Evolutionary conservation across 2,329 filamentous ascomycete species (phyloP), one percentile per base, ranked within the genome.

Genomic region (Penicillium sp.): DNA sequence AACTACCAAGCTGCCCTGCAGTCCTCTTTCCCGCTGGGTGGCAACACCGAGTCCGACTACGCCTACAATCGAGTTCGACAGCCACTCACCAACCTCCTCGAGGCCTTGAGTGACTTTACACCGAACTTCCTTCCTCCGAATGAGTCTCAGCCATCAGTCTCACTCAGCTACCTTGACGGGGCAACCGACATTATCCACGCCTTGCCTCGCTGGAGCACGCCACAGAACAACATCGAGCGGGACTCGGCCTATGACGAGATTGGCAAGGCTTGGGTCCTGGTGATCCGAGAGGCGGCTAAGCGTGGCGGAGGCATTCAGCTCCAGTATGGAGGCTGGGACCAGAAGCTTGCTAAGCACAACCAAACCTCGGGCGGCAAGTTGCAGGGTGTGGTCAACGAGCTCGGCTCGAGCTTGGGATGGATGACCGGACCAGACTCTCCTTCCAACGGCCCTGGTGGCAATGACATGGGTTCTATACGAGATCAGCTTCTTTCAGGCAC

Each of bases 221-320:
- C 89, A 59, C 87, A 91, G 61, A 90, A 97, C 77, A 93, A 93
- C 64, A 85, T 96, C 67, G 91, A 96, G 79, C 97, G 97, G 76
- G 89, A 96, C 64, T 92, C 92, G 62, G 93, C 93, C 7, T 99
- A 99, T 71, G 93, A 99, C 69, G 95, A 98, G 72, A 93, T 99
- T 62, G 89, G 91, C 26, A 92, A 89, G 69, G 95, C 95, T 1
- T 99, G 95, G 95, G 88, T 91, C 16, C 76, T 96, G 64, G 93
- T 96, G 50, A 90, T 99, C 65, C 88, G 88, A 60, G 95, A 99
- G 75, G 92, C 92, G 2, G 88, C 90, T 23, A 98, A 98, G 80
- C 85, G 90, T 65, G 93, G 92, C 11, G 93, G 92, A 27, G 95
- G 95, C 33, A 95, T 98, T 68, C 87, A 91, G 63, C 72, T 99